Conservation (phyloP, 1,284 basidiomycete species). For the Fomitopsis pinicola region DNA sequence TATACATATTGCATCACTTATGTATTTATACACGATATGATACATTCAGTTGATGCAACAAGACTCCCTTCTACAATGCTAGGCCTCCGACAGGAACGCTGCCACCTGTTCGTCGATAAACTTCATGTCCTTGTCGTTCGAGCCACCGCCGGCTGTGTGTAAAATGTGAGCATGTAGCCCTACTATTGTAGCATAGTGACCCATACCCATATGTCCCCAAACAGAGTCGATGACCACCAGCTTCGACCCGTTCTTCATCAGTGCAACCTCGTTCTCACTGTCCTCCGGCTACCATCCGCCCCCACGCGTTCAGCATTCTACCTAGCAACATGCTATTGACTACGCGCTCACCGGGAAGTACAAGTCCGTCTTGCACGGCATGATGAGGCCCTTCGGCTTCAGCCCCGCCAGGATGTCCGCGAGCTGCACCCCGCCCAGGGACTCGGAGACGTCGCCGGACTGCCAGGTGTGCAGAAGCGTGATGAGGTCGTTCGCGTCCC, state of each 20-base stretch:
- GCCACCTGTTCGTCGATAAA: conserved; percentile 20
- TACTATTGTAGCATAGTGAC: background rate
- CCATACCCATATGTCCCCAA: conserved; percentile 55
- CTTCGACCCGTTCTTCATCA: conserved; percentile 36
- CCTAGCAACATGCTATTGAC: background rate
- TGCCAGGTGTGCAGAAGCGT: conserved; percentile 36
- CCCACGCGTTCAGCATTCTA: background rate
- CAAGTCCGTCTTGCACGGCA: conserved; percentile 57
- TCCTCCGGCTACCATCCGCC: conserved; percentile 45
- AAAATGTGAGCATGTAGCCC: background rate
- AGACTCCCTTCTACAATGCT: background rate
- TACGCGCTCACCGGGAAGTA: conserved; percentile 37
- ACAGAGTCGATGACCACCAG: conserved; percentile 49
- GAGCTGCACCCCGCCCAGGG: conserved; percentile 18
- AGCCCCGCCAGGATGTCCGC: conserved; percentile 17
- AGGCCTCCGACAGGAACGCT: conserved; percentile 16
- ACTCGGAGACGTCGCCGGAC: conserved; percentile 34
- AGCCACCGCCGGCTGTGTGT: conserved; percentile 20
- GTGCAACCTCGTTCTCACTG: conserved; percentile 43
- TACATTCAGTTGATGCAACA: background rate
- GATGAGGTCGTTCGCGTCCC: conserved; percentile 40
- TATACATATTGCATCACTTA: no score
- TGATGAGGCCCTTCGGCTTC: conserved; percentile 46
- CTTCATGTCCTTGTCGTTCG: conserved; percentile 17
- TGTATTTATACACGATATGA: no score